Conservation (phyloP, 2,329 filamentous ascomycete species). For the Paraphoma sp. region DNA sequence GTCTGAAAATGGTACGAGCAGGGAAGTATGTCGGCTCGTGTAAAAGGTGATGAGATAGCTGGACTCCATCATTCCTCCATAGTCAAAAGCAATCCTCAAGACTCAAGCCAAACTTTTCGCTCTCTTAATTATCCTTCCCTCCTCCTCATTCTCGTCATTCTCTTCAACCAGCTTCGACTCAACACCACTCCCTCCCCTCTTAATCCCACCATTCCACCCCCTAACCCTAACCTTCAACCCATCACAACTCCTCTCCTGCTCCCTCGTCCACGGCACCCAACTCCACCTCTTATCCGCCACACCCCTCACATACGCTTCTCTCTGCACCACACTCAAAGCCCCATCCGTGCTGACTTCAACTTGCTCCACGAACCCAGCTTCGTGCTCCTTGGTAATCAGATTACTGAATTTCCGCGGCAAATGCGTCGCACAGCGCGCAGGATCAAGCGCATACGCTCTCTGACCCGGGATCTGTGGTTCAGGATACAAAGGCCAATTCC, state of each 20-base stretch:
- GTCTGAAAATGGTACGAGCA: background rate
- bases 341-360: conserved; percentile 29
- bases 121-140: too few species aligned
- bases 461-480: conserved; percentile 22
- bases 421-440: conserved; percentile 11
- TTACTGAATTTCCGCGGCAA: conserved; percentile 26
- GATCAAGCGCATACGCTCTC: conserved; percentile 24
- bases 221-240: background rate
- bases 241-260: conserved; percentile 29
- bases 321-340: conserved; percentile 14
- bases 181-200: background rate
- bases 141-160: too few species aligned
- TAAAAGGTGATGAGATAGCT: too few species aligned
- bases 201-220: background rate
- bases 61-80: too few species aligned
- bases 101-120: too few species aligned
- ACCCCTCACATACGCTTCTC: conserved; percentile 7
- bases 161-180: background rate
- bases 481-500: conserved; percentile 29
- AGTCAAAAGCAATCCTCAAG: too few species aligned
- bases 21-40: too few species aligned
- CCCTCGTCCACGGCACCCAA: conserved; percentile 38
- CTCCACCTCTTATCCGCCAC: conserved; percentile 27
- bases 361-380: conserved; percentile 2
- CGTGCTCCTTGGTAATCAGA: background rate